These are phyloP conservation scores for Volvox africanus DNA, from an alignment of 139 green algal genomes.

Conservation along the genomic window DNA sequence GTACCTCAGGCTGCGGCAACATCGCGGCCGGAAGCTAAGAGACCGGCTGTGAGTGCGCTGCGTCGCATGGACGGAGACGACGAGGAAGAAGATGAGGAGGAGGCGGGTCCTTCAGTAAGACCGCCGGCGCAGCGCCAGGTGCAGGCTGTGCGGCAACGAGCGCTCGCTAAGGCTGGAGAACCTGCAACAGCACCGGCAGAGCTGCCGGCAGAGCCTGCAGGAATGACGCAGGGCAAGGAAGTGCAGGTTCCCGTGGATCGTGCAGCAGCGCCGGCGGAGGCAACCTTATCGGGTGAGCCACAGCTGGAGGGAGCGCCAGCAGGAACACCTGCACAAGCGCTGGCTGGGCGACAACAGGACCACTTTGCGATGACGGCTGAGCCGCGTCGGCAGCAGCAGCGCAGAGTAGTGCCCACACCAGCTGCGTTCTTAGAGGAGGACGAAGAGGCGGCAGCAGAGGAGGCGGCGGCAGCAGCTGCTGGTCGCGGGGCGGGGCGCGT, in stretches of 20 bases:
- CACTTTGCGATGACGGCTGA: neutral
- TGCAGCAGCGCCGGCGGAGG: neutral
- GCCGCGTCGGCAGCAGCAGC: neutral
- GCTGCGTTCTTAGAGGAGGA: slow-evolving; percentile 43
- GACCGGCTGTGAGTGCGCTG: slow-evolving; percentile 21
- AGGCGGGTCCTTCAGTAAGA: neutral
- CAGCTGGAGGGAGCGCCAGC: neutral
- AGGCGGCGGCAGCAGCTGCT: neutral
- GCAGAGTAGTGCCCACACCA: slow-evolving; percentile 12
- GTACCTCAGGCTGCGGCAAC: neutral
- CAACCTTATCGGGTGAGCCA: neutral
- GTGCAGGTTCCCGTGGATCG: neutral
- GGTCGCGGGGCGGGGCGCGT: neutral
- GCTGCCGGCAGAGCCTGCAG: neutral
- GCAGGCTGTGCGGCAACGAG: neutral
- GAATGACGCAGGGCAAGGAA: neutral
- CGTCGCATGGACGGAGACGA: slow-evolving; percentile 20
- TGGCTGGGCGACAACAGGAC: neutral
- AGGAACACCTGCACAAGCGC: neutral
- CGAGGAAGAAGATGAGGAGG: slow-evolving; percentile 37
- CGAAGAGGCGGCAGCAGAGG: slow-evolving; percentile 13
- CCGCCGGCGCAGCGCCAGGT: slow-evolving; percentile 27
- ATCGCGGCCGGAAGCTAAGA: neutral
- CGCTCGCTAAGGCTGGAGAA: too few relatives aligned
- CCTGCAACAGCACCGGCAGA: neutral